Evolutionary conservation across 2,329 filamentous ascomycete species (phyloP).

Genomic region (Dichotomopilus funicola): DNA sequence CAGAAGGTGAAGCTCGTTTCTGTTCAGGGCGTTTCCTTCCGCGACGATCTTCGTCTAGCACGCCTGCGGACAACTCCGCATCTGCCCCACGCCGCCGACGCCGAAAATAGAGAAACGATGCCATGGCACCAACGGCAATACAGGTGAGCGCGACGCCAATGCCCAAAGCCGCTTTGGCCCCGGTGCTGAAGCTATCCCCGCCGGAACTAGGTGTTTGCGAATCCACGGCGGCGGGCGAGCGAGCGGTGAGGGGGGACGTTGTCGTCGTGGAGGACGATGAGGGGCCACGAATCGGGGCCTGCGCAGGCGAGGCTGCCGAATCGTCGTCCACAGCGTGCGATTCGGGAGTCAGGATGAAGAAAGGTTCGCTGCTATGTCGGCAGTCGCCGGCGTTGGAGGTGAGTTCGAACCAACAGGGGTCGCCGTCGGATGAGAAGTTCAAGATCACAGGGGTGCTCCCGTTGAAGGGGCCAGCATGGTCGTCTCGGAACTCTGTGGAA

Average conservation of each 20-base stretch:
- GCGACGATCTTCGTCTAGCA: conserved; percentile 16
- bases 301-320: conserved; percentile 3
- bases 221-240: conserved; percentile 8
- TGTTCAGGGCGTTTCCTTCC: conserved; percentile 20
- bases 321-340: conserved; percentile 6
- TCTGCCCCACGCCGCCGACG: conserved; percentile 19
- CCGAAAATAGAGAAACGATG: conserved; percentile 22
- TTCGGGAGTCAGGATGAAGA: conserved; percentile 13
- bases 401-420: conserved; percentile 25
- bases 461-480: conserved; percentile 18
- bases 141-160: conserved; percentile 19
- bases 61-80: conserved; percentile 10
- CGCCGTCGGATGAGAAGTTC: conserved; percentile 19
- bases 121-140: conserved; percentile 23
- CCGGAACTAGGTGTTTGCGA: conserved; percentile 7
- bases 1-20: conserved; percentile 16
- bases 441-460: conserved; percentile 19
- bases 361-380: conserved; percentile 16
- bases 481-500: conserved; percentile 17
- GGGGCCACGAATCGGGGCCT: not conserved
- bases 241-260: not conserved
- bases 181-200: conserved; percentile 18
- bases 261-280: not conserved
- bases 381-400: conserved; percentile 15
- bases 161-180: conserved; percentile 22